Conservation (phyloP, 495 filamentous ascomycete genomes). For the Hypoxylon perforatum region DNA sequence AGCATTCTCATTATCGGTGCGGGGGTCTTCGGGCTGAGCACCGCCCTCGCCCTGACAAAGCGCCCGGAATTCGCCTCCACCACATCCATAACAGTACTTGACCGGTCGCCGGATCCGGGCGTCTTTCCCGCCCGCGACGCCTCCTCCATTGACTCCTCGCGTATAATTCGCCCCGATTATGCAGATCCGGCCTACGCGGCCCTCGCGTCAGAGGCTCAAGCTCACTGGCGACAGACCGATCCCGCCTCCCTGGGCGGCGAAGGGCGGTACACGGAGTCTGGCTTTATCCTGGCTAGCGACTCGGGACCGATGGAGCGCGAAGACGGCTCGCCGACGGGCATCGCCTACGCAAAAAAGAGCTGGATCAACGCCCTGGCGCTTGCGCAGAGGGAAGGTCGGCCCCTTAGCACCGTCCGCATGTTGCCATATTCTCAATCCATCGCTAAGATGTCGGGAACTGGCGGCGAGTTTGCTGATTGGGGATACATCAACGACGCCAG, state of each 20-base stretch:
- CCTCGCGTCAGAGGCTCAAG: conserved; percentile 74
- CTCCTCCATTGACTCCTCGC: conserved; percentile 78
- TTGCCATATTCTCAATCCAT: conserved; percentile 63
- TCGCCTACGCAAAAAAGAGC: conserved; percentile 73
- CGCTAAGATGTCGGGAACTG: conserved; percentile 56
- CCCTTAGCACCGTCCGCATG: conserved; percentile 62
- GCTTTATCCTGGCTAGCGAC: conserved; percentile 75
- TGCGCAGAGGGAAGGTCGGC: conserved; percentile 47
- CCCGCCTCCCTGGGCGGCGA: conserved; percentile 64
- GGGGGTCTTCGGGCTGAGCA: conserved; percentile 81
- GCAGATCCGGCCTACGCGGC: conserved; percentile 74
- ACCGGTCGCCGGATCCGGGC: conserved; percentile 64
- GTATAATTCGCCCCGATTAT: conserved; percentile 87
- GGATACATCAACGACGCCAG: conserved; percentile 85
- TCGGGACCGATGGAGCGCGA: conserved; percentile 44
- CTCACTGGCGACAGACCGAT: conserved; percentile 73
- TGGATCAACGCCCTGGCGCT: conserved; percentile 70
- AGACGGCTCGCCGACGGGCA: conserved; percentile 58
- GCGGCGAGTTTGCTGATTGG: conserved; percentile 65
- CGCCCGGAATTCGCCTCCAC: conserved; percentile 65
- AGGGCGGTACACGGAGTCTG: conserved; percentile 79
- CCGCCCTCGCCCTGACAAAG: conserved; percentile 69
- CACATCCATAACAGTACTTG: conserved; percentile 73
- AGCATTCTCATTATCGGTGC: conserved; percentile 81
- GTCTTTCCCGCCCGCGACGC: conserved; percentile 75